Percentiles rank a stretch among this genome's conserved stretches.
Evolutionary conservation across 169 alveolate genomes (phyloP).

Genomic region (Plasmodium coatneyi): DNA sequence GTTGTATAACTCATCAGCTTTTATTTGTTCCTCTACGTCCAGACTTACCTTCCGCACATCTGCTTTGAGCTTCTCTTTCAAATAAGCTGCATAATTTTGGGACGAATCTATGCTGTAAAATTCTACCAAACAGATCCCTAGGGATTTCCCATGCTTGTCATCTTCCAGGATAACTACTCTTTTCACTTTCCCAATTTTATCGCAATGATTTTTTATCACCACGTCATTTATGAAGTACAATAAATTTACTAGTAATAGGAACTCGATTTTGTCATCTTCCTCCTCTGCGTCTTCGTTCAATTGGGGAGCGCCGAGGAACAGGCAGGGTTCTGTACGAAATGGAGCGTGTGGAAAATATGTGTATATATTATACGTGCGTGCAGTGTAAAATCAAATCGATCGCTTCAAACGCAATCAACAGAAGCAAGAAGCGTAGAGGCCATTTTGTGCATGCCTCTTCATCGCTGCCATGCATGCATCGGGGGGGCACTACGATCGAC

Average conservation of each 20-base stretch:
- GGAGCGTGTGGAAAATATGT: not conserved
- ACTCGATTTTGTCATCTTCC: conserved; percentile 8
- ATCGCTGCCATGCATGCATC: not conserved
- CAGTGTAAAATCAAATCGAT: not conserved
- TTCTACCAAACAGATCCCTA: conserved; percentile 66
- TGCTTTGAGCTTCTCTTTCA: conserved; percentile 59
- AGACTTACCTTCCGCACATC: conserved; percentile 22
- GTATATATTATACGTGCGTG: not conserved
- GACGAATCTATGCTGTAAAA: conserved; percentile 43
- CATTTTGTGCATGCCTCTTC: not conserved
- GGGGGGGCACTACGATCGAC: not conserved
- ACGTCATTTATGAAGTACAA: conserved; percentile 65
- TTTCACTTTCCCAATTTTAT: conserved; percentile 66
- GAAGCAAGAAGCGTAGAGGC: not conserved
- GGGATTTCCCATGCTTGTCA: conserved; percentile 47
- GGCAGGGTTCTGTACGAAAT: conserved; percentile 37
- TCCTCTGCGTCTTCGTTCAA: conserved; percentile 29
- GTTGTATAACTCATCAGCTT: conserved; percentile 58
- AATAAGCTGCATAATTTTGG: conserved; percentile 47
- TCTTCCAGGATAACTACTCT: conserved; percentile 71
- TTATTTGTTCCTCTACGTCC: conserved; percentile 53
- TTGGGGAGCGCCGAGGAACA: conserved; percentile 69
- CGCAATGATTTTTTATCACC: conserved; percentile 37
- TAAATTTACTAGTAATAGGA: conserved; percentile 29
- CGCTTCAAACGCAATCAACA: not conserved